A percentile compares a stretch with the other conserved stretches of the same genome.
These are phyloP conservation scores for Cordyceps tenuipes DNA, from an alignment of 2,329 filamentous ascomycete species.

Conservation along the genomic window DNA sequence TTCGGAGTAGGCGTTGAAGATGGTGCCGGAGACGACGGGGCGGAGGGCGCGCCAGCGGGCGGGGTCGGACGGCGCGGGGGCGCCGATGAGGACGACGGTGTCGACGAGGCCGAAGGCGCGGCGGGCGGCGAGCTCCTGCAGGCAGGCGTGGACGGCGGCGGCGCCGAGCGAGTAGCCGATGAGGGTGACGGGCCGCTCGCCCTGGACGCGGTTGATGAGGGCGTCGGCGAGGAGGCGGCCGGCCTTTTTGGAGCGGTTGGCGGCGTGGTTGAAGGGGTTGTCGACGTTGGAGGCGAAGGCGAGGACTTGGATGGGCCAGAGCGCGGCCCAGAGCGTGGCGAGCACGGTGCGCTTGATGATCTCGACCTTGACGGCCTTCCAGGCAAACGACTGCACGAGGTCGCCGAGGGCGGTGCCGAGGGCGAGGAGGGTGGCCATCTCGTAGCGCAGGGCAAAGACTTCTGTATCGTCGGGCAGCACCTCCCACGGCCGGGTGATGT, in stretches of 20 bases:
- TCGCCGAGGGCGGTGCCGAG: conserved; percentile 65
- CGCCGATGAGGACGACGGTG: conserved; percentile 72
- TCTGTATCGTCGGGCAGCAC: conserved; percentile 64
- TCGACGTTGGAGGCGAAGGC: conserved; percentile 63
- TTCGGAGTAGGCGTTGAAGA: conserved; percentile 82
- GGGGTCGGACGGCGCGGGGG: conserved; percentile 64
- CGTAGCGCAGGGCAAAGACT: conserved; percentile 77
- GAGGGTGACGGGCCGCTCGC: conserved; percentile 71
- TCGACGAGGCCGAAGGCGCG: conserved; percentile 79
- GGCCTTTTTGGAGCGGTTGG: conserved; percentile 70
- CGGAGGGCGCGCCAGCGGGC: conserved; percentile 70
- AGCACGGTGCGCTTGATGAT: conserved; percentile 67
- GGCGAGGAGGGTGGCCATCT: conserved; percentile 67
- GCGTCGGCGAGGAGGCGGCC: conserved; percentile 74
- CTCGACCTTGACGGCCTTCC: conserved; percentile 63
- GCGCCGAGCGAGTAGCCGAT: conserved; percentile 78
- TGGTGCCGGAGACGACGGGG: conserved; percentile 67
- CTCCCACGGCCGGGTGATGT: conserved; percentile 73
- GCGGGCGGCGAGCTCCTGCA: conserved; percentile 67
- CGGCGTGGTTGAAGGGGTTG: conserved; percentile 74
- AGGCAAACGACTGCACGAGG: conserved; percentile 67
- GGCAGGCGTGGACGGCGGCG: conserved; percentile 72
- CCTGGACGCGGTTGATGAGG: conserved; percentile 71
- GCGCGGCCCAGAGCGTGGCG: conserved; percentile 56
- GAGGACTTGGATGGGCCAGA: conserved; percentile 62